phyloP scores from a whole-genome alignment of 2,329 filamentous ascomycete species.

The Tolypocladium cylindrosporum region DNA sequence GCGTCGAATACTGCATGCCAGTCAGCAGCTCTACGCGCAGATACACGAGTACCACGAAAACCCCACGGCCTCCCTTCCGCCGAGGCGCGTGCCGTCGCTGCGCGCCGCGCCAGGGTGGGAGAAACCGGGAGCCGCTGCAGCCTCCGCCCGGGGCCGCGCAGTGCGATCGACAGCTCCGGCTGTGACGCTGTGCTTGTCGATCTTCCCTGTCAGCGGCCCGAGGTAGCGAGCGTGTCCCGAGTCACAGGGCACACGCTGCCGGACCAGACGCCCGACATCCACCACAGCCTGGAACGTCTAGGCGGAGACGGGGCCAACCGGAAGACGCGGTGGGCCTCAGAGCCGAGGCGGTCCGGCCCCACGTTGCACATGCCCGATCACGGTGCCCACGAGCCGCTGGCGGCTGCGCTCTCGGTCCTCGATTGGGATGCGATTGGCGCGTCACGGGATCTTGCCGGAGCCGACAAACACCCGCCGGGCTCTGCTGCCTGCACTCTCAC shows the following conservation, averaged over 20 bases:
- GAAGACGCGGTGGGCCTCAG: background rate
- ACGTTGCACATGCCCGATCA: background rate
- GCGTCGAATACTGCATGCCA: background rate
- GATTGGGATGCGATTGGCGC: background rate
- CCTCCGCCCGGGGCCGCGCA: background rate
- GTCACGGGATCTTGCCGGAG: background rate
- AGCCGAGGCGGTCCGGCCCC: conserved; percentile 2
- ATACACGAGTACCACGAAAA: background rate
- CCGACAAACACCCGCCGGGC: background rate
- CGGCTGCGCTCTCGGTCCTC: background rate
- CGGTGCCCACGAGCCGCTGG: background rate
- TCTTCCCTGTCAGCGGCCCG: background rate
- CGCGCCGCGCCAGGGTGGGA: background rate
- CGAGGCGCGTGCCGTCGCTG: background rate
- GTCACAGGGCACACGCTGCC: background rate
- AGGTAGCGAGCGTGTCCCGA: background rate
- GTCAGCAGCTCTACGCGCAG: background rate
- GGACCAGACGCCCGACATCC: background rate
- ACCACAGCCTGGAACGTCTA: background rate
- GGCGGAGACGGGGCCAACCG: background rate
- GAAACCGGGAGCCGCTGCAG: background rate
- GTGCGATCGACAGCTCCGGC: background rate
- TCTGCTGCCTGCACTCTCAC: background rate
- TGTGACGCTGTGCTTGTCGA: background rate
- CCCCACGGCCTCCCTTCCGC: background rate